Evolutionary conservation across 768 basidiomycete genomes (phyloP).

Genomic region (Termitomyces sp.): DNA sequence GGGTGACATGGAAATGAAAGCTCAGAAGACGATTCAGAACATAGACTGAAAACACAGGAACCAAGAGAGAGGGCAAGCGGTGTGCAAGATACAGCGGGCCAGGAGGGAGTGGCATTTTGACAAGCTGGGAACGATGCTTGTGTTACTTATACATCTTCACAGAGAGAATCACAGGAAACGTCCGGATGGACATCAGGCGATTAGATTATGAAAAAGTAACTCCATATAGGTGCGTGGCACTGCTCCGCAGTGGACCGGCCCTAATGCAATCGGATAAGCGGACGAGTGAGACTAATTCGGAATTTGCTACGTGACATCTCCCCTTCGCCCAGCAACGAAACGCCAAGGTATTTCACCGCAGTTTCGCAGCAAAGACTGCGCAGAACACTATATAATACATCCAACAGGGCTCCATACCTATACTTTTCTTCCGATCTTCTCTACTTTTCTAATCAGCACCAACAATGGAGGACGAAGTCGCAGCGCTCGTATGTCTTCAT

Average conservation of each 20-base stretch:
- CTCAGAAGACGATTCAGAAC: slow-evolving; percentile 3
- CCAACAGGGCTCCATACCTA: slow-evolving; percentile 12
- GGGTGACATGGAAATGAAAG: neutral
- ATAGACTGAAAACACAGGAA: slow-evolving; percentile 13
- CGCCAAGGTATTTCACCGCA: slow-evolving; percentile 19
- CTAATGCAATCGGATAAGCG: slow-evolving; percentile 34
- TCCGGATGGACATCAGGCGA: too few relatives aligned
- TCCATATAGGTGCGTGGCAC: neutral
- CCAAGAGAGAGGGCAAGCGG: slow-evolving; percentile 10
- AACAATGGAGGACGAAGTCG: slow-evolving; percentile 46
- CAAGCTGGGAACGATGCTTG: neutral
- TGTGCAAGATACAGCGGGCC: slow-evolving; percentile 14
- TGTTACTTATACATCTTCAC: neutral
- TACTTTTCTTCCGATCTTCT: slow-evolving; percentile 18
- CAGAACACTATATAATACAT: slow-evolving; percentile 11
- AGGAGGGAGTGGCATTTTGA: slow-evolving; percentile 15
- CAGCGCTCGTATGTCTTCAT: slow-evolving; percentile 43
- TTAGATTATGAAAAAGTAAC: neutral
- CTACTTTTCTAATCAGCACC: slow-evolving; percentile 29
- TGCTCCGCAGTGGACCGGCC: slow-evolving; percentile 23
- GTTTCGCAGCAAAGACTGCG: slow-evolving; percentile 20
- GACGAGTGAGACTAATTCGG: slow-evolving; percentile 11
- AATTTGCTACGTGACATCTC: slow-evolving; percentile 18
- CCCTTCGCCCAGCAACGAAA: slow-evolving; percentile 25
- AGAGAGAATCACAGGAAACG: slow-evolving; percentile 12